These are phyloP conservation scores for Diaporthe helianthi DNA, from an alignment of 2,329 filamentous ascomycete species.

Conservation along the genomic window DNA sequence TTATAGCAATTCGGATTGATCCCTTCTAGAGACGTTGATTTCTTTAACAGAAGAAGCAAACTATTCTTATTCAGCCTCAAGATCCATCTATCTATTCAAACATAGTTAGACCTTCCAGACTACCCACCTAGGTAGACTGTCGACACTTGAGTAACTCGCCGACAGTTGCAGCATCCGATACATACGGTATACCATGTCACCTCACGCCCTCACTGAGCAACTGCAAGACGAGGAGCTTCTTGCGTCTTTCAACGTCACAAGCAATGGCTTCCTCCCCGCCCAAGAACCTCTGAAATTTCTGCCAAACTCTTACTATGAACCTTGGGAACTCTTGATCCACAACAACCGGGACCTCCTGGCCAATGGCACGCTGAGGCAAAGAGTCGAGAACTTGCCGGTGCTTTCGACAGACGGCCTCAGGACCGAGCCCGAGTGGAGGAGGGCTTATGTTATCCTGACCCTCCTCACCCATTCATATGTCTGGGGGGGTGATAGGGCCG, in stretches of 20 bases:
- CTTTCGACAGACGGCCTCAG: slow-evolving; percentile 70
- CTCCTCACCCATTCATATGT: slow-evolving; percentile 88
- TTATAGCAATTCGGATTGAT: background rate
- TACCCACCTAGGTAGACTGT: too few species aligned
- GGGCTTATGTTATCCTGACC: slow-evolving; percentile 79
- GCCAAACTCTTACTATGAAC: slow-evolving; percentile 74
- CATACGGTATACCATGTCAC: too few species aligned
- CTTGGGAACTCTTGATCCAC: slow-evolving; percentile 77
- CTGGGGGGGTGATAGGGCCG: slow-evolving; percentile 81
- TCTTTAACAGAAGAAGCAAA: background rate
- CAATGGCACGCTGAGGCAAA: slow-evolving; percentile 66
- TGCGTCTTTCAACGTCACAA: slow-evolving; percentile 48
- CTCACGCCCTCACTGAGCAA: slow-evolving; percentile 47
- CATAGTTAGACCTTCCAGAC: too few species aligned
- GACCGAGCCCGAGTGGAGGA: slow-evolving; percentile 76
- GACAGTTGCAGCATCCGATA: slow-evolving; percentile 35
- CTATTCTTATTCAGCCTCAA: background rate
- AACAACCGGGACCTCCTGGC: slow-evolving; percentile 73
- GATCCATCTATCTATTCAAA: background rate
- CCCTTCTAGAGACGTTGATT: background rate
- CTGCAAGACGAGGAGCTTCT: slow-evolving; percentile 39
- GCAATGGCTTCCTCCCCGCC: slow-evolving; percentile 79
- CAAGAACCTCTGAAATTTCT: slow-evolving; percentile 70
- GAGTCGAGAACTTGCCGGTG: slow-evolving; percentile 71
- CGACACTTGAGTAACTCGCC: background rate